These are phyloP conservation scores for Aspergillus proliferans DNA, from an alignment of 2,329 filamentous ascomycete species.

Conservation along the genomic window DNA sequence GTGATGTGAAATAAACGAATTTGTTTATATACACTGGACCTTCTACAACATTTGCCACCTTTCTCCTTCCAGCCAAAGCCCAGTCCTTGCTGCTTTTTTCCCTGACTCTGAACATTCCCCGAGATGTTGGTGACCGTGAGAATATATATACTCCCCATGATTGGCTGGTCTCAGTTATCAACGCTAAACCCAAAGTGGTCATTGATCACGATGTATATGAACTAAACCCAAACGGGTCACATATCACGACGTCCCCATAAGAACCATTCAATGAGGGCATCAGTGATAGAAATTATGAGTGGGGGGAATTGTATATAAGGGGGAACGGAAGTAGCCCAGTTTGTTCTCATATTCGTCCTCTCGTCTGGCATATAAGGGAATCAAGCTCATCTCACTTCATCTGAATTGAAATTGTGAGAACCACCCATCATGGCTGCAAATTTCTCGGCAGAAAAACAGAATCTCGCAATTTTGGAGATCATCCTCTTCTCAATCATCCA, in stretches of 20 bases:
- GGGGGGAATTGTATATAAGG: not conserved
- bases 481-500: conserved; percentile 18
- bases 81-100: too few species aligned
- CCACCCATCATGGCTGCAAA: not conserved
- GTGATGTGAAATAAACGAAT: too few species aligned
- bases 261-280: not conserved
- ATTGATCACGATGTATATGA: conserved; percentile 1
- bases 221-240: too few species aligned
- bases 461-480: conserved; percentile 21
- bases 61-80: too few species aligned
- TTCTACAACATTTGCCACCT: too few species aligned
- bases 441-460: not conserved
- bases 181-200: conserved; percentile 22
- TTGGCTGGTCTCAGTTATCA: too few species aligned
- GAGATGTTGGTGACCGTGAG: too few species aligned
- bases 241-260: conserved; percentile 16
- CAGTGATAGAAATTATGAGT: too few species aligned
- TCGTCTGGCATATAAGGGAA: too few species aligned
- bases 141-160: too few species aligned
- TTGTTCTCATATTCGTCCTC: not conserved
- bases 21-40: too few species aligned
- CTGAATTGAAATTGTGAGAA: not conserved
- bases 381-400: conserved; percentile 4
- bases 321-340: conserved; percentile 2
- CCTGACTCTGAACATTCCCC: too few species aligned